Base-by-base conservation (phyloP, 768 basidiomycete genomes). In the Grammothele lineata region DNA sequence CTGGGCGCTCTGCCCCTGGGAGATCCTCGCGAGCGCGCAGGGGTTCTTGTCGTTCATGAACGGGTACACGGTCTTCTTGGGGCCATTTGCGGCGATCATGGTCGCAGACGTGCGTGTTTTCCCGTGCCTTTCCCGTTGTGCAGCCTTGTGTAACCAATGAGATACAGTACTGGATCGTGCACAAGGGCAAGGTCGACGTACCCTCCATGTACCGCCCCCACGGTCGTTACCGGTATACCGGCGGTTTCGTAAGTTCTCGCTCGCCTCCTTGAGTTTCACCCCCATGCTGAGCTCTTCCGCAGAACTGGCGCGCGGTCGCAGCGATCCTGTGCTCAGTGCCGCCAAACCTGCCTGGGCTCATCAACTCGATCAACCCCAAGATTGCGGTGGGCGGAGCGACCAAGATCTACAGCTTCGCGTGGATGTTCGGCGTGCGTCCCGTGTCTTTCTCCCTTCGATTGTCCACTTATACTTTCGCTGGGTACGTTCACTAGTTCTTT, bases 1-100 rank as follows among this genome's bases (percentile, higher is more conserved):
- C 0, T 94, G 92, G 91, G 80, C 75, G 0, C 64, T 90, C n/a
- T 81, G 79, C 51, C 89, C 91, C 3, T 94, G 91, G 92, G 81
- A 91, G 65, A 90, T 94, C 44, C 70, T 93, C 25, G 72, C 72
- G 15, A 66, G 67, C 18, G 87, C 85, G 0, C 70, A 78, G 25
- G 79, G 79, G 1, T 90, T 91, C 66, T 60, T 91, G 57, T 69
- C 70, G 12, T 91, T 92, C 66, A 85, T 91, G 82, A 77, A 74
- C 19, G 89, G 87, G 3, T 93, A 92, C 58, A 84, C 89, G 0
- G 83, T 92, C 18, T 90, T 95, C 62, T 70, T 94, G 18, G 88
- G 88, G 0, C 92, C 92, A 1, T 85, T 95, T 54, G 81, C 85
- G 25, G 87, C 85, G 19, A 81, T 93, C 45, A 77, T 84, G 72